These are phyloP conservation scores for Cytospora leucostoma DNA, from an alignment of 2,329 filamentous ascomycete genomes.

Conservation along the genomic window DNA sequence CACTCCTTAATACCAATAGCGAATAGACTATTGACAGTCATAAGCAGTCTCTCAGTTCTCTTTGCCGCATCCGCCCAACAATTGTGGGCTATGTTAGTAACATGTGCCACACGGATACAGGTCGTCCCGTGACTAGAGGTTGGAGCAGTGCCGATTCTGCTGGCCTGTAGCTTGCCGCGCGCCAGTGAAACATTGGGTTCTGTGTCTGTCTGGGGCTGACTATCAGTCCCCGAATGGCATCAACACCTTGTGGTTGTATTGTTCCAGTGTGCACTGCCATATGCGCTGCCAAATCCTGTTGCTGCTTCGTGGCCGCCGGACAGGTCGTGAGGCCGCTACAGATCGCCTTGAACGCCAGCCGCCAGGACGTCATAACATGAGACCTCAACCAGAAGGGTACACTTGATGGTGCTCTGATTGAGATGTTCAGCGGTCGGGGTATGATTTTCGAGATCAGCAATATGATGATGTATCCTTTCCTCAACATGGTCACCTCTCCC, in stretches of 20 bases:
- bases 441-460: constrained; percentile 16
- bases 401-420: background rate
- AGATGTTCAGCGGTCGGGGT: constrained; percentile 12
- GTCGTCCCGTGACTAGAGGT: constrained; percentile 13
- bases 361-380: constrained; percentile 18
- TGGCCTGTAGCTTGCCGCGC: constrained; percentile 20
- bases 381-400: constrained; percentile 12
- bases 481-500: constrained; percentile 3
- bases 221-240: constrained; percentile 1
- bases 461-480: constrained; percentile 11
- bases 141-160: constrained; percentile 14
- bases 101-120: constrained; percentile 9
- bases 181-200: constrained; percentile 21
- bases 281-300: constrained; percentile 11
- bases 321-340: constrained; percentile 13
- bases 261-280: background rate
- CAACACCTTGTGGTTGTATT: constrained; percentile 1
- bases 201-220: constrained; percentile 1
- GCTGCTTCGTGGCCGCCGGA: constrained; percentile 5
- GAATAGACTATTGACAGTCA: background rate
- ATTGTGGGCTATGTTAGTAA: constrained; percentile 9
- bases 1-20: background rate
- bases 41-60: background rate
- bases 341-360: constrained; percentile 10
- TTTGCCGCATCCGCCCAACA: background rate